phyloP scores from a whole-genome alignment of 1,139 yeast genomes.

The Williopsis jadinii region DNA sequence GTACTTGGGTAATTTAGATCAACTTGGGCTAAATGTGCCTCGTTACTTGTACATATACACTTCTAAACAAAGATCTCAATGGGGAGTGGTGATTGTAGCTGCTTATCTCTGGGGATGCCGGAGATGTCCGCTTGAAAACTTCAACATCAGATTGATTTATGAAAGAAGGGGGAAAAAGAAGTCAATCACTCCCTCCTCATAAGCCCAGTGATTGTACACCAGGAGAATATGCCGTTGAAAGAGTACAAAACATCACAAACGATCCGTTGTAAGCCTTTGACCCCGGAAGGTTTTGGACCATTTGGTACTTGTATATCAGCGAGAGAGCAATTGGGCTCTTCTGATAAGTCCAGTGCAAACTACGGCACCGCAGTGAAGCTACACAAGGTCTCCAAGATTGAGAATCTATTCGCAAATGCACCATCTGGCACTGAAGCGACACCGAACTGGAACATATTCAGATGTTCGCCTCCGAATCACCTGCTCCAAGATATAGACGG shows the following conservation, averaged over 20 bases:
- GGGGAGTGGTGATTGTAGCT: too few species aligned
- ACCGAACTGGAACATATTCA: constrained; percentile 77
- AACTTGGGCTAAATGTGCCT: too few species aligned
- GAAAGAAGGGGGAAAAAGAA: too few species aligned
- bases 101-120: too few species aligned
- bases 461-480: constrained; percentile 71
- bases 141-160: too few species aligned
- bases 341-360: constrained; percentile 56
- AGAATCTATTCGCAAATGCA: constrained; percentile 41
- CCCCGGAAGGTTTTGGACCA: constrained; percentile 40
- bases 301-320: constrained; percentile 55
- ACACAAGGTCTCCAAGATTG: constrained; percentile 62
- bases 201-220: too few species aligned
- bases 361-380: constrained; percentile 90
- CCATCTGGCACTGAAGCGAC: constrained; percentile 32
- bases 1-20: too few species aligned
- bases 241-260: constrained; percentile 29
- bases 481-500: constrained; percentile 33
- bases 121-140: too few species aligned
- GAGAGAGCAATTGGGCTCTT: constrained; percentile 38
- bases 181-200: too few species aligned
- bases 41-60: too few species aligned
- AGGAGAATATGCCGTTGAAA: constrained; percentile 20
- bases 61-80: too few species aligned
- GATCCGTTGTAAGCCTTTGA: constrained; percentile 32